Conservation (phyloP, 805 yeast species). For the Myxozyma monticola region DNA sequence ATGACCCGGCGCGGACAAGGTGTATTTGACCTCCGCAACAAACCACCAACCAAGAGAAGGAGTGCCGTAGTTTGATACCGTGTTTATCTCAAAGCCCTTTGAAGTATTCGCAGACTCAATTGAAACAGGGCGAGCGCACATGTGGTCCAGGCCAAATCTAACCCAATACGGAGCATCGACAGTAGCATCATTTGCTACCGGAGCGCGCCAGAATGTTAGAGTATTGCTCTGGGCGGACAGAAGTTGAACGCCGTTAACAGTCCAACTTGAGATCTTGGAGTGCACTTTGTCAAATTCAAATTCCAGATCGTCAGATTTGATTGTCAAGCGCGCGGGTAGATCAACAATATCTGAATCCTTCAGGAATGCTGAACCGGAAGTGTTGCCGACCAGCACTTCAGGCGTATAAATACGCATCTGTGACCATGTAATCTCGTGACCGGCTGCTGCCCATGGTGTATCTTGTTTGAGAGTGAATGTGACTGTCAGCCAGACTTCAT, state of each 20-base stretch:
- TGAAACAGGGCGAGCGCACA: conserved; percentile 15
- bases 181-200: conserved; percentile 38
- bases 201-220: conserved; percentile 39
- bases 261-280: conserved; percentile 12
- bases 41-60: conserved; percentile 38
- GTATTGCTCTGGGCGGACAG: conserved; percentile 11
- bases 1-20: conserved; percentile 2
- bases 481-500: conserved; percentile 21
- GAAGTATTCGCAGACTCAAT: neutral
- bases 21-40: conserved; percentile 17
- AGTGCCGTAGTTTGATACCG: conserved; percentile 33
- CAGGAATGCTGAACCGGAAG: neutral
- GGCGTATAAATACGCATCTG: conserved; percentile 23
- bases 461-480: conserved; percentile 18
- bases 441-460: conserved; percentile 30
- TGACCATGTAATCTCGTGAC: conserved; percentile 37
- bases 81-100: conserved; percentile 12
- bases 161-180: conserved; percentile 38
- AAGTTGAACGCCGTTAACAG: conserved; percentile 5
- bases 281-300: conserved; percentile 13
- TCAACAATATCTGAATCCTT: neutral
- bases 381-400: neutral
- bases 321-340: no score
- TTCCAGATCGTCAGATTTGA: neutral
- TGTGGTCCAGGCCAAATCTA: conserved; percentile 34